phyloP scores from a whole-genome alignment of 1,139 yeast species.

The Hyphopichia fennica region DNA sequence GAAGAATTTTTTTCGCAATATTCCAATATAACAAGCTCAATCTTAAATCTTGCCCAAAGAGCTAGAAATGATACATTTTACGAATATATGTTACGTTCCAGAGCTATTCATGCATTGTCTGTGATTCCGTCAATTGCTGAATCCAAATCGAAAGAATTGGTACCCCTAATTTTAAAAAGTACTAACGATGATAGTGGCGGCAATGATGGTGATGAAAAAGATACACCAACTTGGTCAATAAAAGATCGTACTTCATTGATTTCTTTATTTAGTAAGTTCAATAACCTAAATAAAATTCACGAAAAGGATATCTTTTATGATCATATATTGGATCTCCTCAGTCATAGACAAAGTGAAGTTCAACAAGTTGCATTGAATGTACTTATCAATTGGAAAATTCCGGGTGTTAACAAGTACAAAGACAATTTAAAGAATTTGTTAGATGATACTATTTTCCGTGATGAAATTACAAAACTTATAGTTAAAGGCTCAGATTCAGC shows the following conservation, averaged over 20 bases:
- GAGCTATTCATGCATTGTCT: slow-evolving; percentile 50
- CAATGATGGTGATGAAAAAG: slow-evolving; percentile 9
- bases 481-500: slow-evolving; percentile 48
- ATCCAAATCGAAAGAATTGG: slow-evolving; percentile 51
- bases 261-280: slow-evolving; percentile 64
- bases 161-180: slow-evolving; percentile 51
- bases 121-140: slow-evolving; percentile 70
- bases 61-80: slow-evolving; percentile 31
- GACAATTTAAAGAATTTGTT: slow-evolving; percentile 74
- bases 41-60: slow-evolving; percentile 34
- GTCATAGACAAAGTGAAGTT: slow-evolving; percentile 60
- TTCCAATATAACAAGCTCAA: slow-evolving; percentile 22
- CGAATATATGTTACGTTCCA: slow-evolving; percentile 44
- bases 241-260: slow-evolving; percentile 65
- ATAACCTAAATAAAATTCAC: slow-evolving; percentile 55
- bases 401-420: slow-evolving; percentile 60
- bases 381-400: slow-evolving; percentile 64
- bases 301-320: slow-evolving; percentile 54
- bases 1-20: slow-evolving; percentile 21
- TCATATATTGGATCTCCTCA: slow-evolving; percentile 55
- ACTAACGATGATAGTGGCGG: slow-evolving; percentile 11
- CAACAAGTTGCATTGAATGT: slow-evolving; percentile 77
- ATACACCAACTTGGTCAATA: slow-evolving; percentile 45
- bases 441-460: slow-evolving; percentile 83
- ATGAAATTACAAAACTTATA: slow-evolving; percentile 71